A percentile compares a stretch with the other conserved stretches of the same genome.
Conservation (phyloP, 495 filamentous ascomycete species). For the Penicillium turbatum region DNA sequence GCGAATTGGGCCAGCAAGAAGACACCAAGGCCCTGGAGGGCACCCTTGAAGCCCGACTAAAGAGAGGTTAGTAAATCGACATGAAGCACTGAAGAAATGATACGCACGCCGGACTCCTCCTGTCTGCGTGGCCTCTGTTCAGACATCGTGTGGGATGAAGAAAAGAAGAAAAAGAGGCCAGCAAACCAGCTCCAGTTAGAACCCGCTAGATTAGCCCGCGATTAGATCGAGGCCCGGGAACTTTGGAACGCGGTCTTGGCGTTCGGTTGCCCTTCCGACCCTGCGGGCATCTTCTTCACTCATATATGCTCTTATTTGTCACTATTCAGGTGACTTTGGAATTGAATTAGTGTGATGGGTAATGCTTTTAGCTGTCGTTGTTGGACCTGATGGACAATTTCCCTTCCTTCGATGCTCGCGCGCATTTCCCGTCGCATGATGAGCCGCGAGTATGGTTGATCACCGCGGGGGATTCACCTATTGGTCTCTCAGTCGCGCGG, state of each 20-base stretch:
- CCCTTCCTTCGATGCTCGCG: slow-evolving; percentile 37
- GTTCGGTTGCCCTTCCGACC: slow-evolving; percentile 15
- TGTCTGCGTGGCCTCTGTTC: slow-evolving; percentile 42
- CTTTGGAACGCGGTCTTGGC: slow-evolving; percentile 26
- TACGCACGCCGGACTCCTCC: slow-evolving; percentile 39
- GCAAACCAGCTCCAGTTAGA: not conserved
- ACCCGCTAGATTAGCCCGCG: not conserved
- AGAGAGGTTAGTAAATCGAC: slow-evolving; percentile 19
- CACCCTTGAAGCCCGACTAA: slow-evolving; percentile 52
- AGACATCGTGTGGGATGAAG: slow-evolving; percentile 35
- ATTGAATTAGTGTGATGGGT: slow-evolving; percentile 30
- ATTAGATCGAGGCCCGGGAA: slow-evolving; percentile 5
- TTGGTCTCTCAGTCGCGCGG: slow-evolving; percentile 66
- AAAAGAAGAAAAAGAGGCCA: slow-evolving; percentile 27
- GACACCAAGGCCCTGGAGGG: slow-evolving; percentile 62
- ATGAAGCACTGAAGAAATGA: not conserved
- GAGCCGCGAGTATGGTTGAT: slow-evolving; percentile 79
- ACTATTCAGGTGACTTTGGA: not conserved
- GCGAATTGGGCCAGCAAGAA: slow-evolving; percentile 65
- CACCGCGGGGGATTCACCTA: slow-evolving; percentile 76
- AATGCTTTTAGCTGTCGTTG: slow-evolving; percentile 23
- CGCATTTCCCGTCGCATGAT: slow-evolving; percentile 55
- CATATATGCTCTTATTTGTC: not conserved
- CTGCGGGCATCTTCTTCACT: not conserved
- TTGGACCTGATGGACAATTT: slow-evolving; percentile 38